These are phyloP conservation scores for Cryphonectria japonica DNA, from an alignment of 2,329 filamentous ascomycete species.

Conservation along the genomic window DNA sequence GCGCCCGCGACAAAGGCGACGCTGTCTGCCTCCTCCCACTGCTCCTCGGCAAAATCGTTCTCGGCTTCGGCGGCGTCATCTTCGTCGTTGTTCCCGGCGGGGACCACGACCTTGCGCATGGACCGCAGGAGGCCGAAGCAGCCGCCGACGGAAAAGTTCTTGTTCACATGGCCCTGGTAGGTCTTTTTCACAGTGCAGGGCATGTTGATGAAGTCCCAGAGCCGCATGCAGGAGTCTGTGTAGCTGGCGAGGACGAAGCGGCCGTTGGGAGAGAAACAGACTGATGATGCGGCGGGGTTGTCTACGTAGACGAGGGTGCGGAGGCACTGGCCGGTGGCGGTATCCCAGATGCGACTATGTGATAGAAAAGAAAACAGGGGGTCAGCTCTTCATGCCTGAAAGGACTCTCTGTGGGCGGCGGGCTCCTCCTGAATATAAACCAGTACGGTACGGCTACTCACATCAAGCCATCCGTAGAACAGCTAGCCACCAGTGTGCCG, in stretches of 20 bases:
- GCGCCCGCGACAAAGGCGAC: slow-evolving; percentile 74
- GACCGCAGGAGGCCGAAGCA: slow-evolving; percentile 68
- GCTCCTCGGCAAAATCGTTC: slow-evolving; percentile 30
- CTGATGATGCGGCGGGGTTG: slow-evolving; percentile 85
- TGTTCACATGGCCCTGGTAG: slow-evolving; percentile 89
- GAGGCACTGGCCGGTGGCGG: slow-evolving; percentile 90
- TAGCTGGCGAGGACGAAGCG: slow-evolving; percentile 91
- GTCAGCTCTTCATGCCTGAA: slow-evolving; percentile 16
- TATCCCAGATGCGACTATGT: slow-evolving; percentile 88
- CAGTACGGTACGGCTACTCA: slow-evolving; percentile 43
- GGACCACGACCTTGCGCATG: slow-evolving; percentile 25
- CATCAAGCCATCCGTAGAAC: slow-evolving; percentile 89
- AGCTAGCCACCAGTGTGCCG: slow-evolving; percentile 89
- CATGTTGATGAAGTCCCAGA: slow-evolving; percentile 95
- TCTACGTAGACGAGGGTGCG: slow-evolving; percentile 96
- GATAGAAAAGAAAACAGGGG: too few relatives aligned
- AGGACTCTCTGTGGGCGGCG: slow-evolving; percentile 8
- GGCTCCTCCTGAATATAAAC: not conserved
- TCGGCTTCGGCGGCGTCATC: slow-evolving; percentile 17
- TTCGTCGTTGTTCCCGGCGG: slow-evolving; percentile 14
- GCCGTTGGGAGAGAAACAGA: slow-evolving; percentile 92
- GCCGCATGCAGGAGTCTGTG: slow-evolving; percentile 82
- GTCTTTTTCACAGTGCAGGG: slow-evolving; percentile 81
- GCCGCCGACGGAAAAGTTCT: slow-evolving; percentile 81
- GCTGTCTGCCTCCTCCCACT: slow-evolving; percentile 35